These are phyloP conservation scores for Cyclanthera cordifolia DNA, from an alignment of 306 rosid species.

Conservation along the genomic window DNA sequence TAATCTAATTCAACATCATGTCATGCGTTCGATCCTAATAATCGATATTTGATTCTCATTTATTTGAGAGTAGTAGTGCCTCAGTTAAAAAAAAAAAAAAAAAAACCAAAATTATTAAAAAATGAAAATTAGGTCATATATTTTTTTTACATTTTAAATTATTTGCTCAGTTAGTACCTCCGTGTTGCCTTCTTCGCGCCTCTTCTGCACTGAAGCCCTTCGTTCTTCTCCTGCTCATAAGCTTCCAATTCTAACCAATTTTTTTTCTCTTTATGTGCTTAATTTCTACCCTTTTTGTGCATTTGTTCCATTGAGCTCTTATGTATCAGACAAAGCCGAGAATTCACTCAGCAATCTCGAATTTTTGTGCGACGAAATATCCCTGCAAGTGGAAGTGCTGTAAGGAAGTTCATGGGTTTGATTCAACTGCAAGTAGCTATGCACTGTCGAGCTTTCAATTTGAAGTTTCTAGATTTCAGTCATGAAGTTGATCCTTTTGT, in stretches of 20 bases:
- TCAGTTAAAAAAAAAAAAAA: no score
- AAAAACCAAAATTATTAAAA: no score
- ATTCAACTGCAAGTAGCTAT: neutral
- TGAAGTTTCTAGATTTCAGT: neutral
- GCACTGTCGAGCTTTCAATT: neutral
- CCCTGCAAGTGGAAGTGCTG: neutral
- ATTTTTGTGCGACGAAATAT: neutral
- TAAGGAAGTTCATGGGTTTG: neutral
- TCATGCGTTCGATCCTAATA: no score
- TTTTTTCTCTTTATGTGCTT: neutral
- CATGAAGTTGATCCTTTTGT: no score
- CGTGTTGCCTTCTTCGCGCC: neutral
- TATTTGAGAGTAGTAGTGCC: no score
- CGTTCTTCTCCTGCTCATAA: neutral
- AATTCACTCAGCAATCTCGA: neutral
- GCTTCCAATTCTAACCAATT: neutral
- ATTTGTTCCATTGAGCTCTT: neutral
- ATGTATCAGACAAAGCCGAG: neutral
- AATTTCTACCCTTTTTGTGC: neutral
- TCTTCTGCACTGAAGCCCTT: neutral
- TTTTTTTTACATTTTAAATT: no score
- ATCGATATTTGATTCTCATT: no score
- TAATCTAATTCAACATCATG: no score
- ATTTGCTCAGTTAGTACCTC: no score
- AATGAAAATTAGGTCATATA: no score